A percentile compares a stretch with the other conserved stretches of the same genome.
Evolutionary conservation across 2,329 filamentous ascomycete genomes (phyloP).

Genomic region (Aphanoascus verrucosus): DNA sequence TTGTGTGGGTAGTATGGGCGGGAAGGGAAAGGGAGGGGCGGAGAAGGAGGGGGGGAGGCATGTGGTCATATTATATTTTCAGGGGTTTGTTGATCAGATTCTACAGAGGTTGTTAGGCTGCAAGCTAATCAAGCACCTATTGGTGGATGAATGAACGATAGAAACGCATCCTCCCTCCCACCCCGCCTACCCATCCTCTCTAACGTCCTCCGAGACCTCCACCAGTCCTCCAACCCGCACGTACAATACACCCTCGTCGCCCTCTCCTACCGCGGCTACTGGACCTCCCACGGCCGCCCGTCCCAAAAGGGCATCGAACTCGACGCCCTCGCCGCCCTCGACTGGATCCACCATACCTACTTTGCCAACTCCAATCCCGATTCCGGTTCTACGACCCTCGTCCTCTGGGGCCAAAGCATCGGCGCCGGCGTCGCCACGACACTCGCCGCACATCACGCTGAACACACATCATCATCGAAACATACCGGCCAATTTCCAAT

Average conservation of each 20-base stretch:
- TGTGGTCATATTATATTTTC: slow-evolving; percentile 40
- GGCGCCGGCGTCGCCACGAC: slow-evolving; percentile 61
- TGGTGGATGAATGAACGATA: slow-evolving; percentile 10
- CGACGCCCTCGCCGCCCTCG: slow-evolving; percentile 55
- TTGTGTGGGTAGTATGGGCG: slow-evolving; percentile 37
- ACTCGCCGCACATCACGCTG: slow-evolving; percentile 31
- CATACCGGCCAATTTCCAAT: no score
- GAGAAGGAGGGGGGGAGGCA: slow-evolving; percentile 16
- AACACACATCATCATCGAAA: slow-evolving; percentile 24
- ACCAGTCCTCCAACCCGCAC: slow-evolving; percentile 9
- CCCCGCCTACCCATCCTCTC: slow-evolving; percentile 40
- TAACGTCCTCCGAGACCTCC: slow-evolving; percentile 28
- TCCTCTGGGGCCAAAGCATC: slow-evolving; percentile 18
- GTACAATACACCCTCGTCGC: slow-evolving; percentile 30
- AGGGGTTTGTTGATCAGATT: slow-evolving; percentile 29
- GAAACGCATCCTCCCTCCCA: slow-evolving; percentile 37
- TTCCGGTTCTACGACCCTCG: slow-evolving; percentile 6
- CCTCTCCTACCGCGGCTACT: slow-evolving; percentile 59
- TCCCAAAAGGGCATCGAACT: slow-evolving; percentile 59
- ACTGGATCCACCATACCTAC: slow-evolving; percentile 47
- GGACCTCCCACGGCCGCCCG: slow-evolving; percentile 62
- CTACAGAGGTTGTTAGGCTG: background rate
- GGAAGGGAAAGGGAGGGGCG: background rate
- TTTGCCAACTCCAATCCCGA: background rate
- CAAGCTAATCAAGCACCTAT: background rate